Evolutionary conservation across 2,329 filamentous ascomycete genomes (phyloP).

Genomic region (Colletotrichum lupini): DNA sequence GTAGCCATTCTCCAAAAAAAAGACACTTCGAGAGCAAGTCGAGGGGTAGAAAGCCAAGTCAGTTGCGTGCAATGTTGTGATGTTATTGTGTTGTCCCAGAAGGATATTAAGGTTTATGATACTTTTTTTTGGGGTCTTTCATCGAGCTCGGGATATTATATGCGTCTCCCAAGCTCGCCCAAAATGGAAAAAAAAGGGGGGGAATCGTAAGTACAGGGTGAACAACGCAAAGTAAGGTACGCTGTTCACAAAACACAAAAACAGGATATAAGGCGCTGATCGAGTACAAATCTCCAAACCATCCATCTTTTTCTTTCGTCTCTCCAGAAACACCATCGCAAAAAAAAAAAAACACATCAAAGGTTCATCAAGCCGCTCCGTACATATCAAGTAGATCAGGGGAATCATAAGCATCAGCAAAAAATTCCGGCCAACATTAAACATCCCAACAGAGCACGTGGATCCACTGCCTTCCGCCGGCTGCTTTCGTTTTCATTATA

Average conservation of each 20-base stretch:
- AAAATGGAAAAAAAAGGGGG: not conserved
- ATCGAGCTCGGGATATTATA: constrained; percentile 3
- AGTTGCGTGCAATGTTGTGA: constrained; percentile 26
- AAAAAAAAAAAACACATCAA: constrained; percentile 18
- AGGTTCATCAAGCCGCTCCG: constrained; percentile 29
- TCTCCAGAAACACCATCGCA: not conserved
- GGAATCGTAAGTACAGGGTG: constrained; percentile 13
- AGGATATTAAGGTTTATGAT: constrained; percentile 31
- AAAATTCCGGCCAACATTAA: constrained; percentile 29
- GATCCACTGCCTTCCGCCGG: not conserved
- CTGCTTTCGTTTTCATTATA: constrained; percentile 28
- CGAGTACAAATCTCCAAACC: constrained; percentile 23
- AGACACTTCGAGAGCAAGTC: not conserved
- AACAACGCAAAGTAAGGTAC: not conserved
- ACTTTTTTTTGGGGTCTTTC: constrained; percentile 8
- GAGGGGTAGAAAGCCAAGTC: not conserved
- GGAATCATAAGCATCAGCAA: constrained; percentile 33
- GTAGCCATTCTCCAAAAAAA: not conserved
- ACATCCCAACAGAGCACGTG: constrained; percentile 35
- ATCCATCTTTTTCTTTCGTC: constrained; percentile 12
- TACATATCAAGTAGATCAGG: constrained; percentile 21
- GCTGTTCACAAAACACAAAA: not conserved
- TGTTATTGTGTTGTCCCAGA: constrained; percentile 26
- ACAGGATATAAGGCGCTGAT: constrained; percentile 31
- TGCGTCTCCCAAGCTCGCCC: not conserved